Percentiles rank a stretch among this genome's conserved stretches.
phyloP scores from a whole-genome alignment of 108 stramenopile species.

The Skeletonema costatum region DNA sequence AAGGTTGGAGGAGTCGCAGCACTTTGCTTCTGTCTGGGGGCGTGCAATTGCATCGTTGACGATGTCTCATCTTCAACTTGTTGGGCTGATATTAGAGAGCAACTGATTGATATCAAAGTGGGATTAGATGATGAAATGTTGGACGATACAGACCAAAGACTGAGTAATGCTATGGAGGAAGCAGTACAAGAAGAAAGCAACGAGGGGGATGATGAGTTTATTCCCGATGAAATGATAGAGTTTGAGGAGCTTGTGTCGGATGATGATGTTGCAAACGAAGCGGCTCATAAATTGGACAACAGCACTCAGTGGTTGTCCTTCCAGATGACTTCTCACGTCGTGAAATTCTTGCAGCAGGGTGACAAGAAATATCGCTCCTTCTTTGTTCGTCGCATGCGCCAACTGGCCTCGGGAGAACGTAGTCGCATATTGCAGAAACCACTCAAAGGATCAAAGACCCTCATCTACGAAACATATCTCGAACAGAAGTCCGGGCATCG shows the following conservation, averaged over 20 bases:
- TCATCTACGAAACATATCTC: slow-evolving; percentile 60
- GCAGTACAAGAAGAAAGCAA: not conserved
- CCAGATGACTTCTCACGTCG: slow-evolving; percentile 30
- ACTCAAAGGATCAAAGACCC: slow-evolving; percentile 42
- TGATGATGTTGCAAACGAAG: not conserved
- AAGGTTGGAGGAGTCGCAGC: slow-evolving; percentile 15
- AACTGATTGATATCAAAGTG: not conserved
- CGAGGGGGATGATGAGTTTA: not conserved
- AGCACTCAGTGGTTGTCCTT: slow-evolving; percentile 1
- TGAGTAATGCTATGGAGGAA: not conserved
- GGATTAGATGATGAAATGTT: slow-evolving; percentile 10
- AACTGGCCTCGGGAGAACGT: slow-evolving; percentile 51
- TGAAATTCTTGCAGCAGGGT: slow-evolving; percentile 47
- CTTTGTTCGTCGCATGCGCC: slow-evolving; percentile 46
- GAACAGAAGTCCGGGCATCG: slow-evolving; percentile 56
- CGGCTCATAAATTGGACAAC: not conserved
- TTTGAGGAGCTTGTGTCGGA: not conserved
- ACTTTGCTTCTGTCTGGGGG: slow-evolving; percentile 5
- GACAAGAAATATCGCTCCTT: slow-evolving; percentile 47
- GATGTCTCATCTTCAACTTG: not conserved
- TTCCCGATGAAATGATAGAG: not conserved
- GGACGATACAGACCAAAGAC: not conserved
- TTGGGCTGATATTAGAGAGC: slow-evolving; percentile 3
- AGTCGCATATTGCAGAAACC: slow-evolving; percentile 48
- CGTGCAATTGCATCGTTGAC: not conserved